phyloP scores from a whole-genome alignment of 2,329 filamentous ascomycete species.

The Botrytis squamosa region DNA sequence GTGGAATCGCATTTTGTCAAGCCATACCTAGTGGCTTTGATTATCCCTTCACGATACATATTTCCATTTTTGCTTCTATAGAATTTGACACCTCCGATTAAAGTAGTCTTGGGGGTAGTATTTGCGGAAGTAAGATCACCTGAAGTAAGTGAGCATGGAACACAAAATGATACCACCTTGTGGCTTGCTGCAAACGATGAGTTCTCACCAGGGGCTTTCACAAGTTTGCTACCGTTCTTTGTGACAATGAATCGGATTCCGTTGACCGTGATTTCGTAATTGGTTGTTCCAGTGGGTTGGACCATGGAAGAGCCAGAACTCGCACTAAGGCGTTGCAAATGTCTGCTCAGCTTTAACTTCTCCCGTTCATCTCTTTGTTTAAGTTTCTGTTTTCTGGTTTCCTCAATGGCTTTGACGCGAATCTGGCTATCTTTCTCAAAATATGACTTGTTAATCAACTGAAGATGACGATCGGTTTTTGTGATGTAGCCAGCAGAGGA shows the following conservation, averaged over 20 bases:
- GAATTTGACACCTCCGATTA: constrained; percentile 76
- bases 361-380: constrained; percentile 55
- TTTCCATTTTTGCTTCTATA: constrained; percentile 86
- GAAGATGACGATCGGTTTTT: constrained; percentile 72
- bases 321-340: constrained; percentile 43
- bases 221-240: constrained; percentile 78
- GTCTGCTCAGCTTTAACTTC: constrained; percentile 55
- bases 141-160: constrained; percentile 42
- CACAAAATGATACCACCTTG: constrained; percentile 23
- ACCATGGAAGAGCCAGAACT: constrained; percentile 25
- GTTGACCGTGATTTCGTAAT: constrained; percentile 65
- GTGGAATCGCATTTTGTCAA: neutral
- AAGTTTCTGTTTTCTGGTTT: constrained; percentile 60
- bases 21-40: constrained; percentile 74
- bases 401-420: constrained; percentile 68
- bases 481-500: constrained; percentile 60
- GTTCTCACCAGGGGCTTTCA: constrained; percentile 65
- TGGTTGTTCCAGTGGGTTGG: constrained; percentile 36
- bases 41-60: constrained; percentile 72
- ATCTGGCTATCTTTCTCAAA: constrained; percentile 72
- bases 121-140: constrained; percentile 60
- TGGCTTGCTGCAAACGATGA: constrained; percentile 13
- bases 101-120: constrained; percentile 70
- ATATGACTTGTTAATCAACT: constrained; percentile 77
- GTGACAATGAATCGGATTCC: constrained; percentile 72